Percentiles rank a stretch among this genome's conserved stretches.
These are phyloP conservation scores for Raffaelea arxii DNA, from an alignment of 2,329 filamentous ascomycete species.

Conservation along the genomic window DNA sequence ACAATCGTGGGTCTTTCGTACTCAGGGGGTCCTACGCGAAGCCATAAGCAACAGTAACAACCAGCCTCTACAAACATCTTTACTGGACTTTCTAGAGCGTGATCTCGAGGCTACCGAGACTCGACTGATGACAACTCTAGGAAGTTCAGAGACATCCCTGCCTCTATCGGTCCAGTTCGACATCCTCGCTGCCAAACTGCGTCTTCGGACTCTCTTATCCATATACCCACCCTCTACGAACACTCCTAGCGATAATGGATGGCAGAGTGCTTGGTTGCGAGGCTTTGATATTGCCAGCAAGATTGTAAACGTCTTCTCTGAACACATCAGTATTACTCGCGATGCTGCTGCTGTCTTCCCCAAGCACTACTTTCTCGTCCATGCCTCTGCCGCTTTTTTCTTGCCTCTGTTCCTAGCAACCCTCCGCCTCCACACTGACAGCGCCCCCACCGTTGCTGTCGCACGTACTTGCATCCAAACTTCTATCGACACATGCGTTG, in stretches of 20 bases:
- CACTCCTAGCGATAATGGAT: neutral
- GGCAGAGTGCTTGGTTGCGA: neutral
- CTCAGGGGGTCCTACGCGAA: neutral
- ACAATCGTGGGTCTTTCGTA: neutral
- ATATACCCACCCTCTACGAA: no score
- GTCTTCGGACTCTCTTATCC: neutral
- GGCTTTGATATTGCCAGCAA: neutral
- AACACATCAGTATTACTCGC: no score
- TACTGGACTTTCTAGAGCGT: neutral
- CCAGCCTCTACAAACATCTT: neutral
- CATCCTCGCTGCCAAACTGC: neutral
- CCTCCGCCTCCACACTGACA: neutral
- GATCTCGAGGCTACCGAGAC: neutral
- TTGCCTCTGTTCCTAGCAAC: neutral
- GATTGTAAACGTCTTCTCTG: neutral
- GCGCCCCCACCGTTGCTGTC: neutral
- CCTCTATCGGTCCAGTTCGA: neutral
- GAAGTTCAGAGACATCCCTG: no score
- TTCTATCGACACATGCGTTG: neutral
- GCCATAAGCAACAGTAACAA: no score
- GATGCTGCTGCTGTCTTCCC: neutral
- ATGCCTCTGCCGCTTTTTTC: neutral
- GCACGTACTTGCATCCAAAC: neutral
- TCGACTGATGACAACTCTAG: neutral
- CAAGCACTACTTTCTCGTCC: conserved; percentile 2